Evolutionary conservation across 2,329 filamentous ascomycete species (phyloP).

Genomic region (Colletotrichum horii): DNA sequence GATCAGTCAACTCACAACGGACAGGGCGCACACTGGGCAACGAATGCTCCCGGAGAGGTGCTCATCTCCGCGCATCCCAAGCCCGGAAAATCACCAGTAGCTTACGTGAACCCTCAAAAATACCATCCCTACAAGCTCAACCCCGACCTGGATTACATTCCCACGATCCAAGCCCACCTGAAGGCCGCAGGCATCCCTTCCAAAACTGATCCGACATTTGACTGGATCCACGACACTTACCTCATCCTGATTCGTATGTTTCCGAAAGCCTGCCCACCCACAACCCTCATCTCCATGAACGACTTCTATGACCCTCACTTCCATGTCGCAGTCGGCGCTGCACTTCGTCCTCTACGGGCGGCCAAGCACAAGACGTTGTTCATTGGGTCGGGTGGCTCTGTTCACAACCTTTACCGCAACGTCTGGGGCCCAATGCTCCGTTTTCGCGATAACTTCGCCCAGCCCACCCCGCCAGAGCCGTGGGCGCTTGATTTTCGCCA

Average conservation of each 20-base stretch:
- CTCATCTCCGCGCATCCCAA: slow-evolving; percentile 65
- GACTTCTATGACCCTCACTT: slow-evolving; percentile 44
- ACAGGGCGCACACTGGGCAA: slow-evolving; percentile 71
- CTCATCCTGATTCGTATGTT: slow-evolving; percentile 75
- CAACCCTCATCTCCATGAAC: slow-evolving; percentile 51
- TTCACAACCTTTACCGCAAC: slow-evolving; percentile 75
- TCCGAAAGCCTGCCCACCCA: slow-evolving; percentile 66
- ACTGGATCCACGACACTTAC: slow-evolving; percentile 78
- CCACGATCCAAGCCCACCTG: slow-evolving; percentile 56
- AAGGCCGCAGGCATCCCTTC: slow-evolving; percentile 58
- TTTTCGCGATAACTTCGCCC: slow-evolving; percentile 68
- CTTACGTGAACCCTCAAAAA: slow-evolving; percentile 70
- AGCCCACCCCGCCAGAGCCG: slow-evolving; percentile 60
- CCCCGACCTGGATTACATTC: slow-evolving; percentile 59
- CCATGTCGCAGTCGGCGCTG: slow-evolving; percentile 58
- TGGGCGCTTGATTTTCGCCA: slow-evolving; percentile 72
- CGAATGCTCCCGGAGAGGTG: slow-evolving; percentile 53
- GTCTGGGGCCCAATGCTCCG: slow-evolving; percentile 67
- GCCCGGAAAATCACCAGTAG: slow-evolving; percentile 67
- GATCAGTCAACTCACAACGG: neutral
- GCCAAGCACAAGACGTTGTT: slow-evolving; percentile 49
- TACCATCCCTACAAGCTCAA: slow-evolving; percentile 67
- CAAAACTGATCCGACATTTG: slow-evolving; percentile 58
- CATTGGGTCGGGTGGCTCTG: slow-evolving; percentile 64
- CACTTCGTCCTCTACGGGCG: slow-evolving; percentile 61